Base-by-base conservation (phyloP, 192 early-diverging fungal genomes). In the Phycomyces nitens region DNA sequence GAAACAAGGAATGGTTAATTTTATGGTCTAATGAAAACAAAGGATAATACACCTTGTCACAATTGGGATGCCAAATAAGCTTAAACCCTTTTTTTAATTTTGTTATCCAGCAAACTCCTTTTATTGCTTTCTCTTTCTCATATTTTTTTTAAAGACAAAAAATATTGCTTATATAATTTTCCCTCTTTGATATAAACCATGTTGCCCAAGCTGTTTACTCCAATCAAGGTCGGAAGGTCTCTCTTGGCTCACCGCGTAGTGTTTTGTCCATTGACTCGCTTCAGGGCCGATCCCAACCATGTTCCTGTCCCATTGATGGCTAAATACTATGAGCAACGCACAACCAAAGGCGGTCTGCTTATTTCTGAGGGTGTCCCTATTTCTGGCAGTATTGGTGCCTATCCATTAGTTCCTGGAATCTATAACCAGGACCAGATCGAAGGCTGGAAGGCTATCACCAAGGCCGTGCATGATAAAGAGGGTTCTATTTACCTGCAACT, bases 401-500 rank as follows among this genome's bases (percentile, higher is more conserved):
- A 72, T 20, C 66, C 58, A 5, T 21, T 40, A 43, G 62, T 63
- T 16, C 71, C 76, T 26, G 76, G 66, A 16, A 73, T 80, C 16
- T 68, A 72, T 57, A 80, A 62, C 8, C 26, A 62, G 5, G 77
- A 74, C 4, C 82, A 82, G 53, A 65, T 77, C 1, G 62, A 56
- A 14, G 76, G 52, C 9, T 88, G 86, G 86, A 79, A 80, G 49
- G 51, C 69, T 43, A 53, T 74, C 23, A 84, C 84, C 9, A 68
- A 80, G 24, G 78, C 79, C 5, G 84, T 86, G 7, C 82, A 86
- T 58, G 72, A 63, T 7, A 69, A 82, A 53, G 82, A 79, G 0
- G 79, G 81, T 12, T 49, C 65, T 60, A 84, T 88, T 51, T 86
- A 66, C 53, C 56, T 71, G 9, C 86, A 88, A 68, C 65, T 88